phyloP scores from a whole-genome alignment of 345 rosid species.

The Carallia pectinifolia region DNA sequence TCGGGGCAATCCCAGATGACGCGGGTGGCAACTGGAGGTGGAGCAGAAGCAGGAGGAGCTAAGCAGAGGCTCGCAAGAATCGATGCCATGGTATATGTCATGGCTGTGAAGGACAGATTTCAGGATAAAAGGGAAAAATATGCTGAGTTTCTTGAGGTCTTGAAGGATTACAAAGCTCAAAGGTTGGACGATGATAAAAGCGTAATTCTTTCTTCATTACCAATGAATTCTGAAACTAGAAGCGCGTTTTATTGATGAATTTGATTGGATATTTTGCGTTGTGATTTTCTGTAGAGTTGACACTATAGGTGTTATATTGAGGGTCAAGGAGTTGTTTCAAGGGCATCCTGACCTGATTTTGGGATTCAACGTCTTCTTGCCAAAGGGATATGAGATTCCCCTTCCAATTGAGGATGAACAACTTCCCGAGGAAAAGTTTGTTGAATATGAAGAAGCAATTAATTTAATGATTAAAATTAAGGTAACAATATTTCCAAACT shows the following conservation, averaged over 20 bases:
- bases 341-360: slow-evolving; percentile 39
- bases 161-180: slow-evolving; percentile 42
- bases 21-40: slow-evolving; percentile 34
- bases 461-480: slow-evolving; percentile 38
- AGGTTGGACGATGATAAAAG: slow-evolving; percentile 19
- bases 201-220: neutral
- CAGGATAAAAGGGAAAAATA: slow-evolving; percentile 34
- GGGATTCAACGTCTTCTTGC: slow-evolving; percentile 40
- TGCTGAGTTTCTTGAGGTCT: slow-evolving; percentile 36
- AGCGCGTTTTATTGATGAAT: neutral
- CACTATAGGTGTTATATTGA: slow-evolving; percentile 35
- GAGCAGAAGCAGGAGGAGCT: slow-evolving; percentile 37
- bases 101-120: slow-evolving; percentile 76
- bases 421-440: slow-evolving; percentile 33
- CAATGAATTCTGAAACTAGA: neutral
- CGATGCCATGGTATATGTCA: slow-evolving; percentile 91
- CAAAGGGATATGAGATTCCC: slow-evolving; percentile 37
- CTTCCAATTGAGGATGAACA: slow-evolving; percentile 34
- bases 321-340: slow-evolving; percentile 38
- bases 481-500: slow-evolving; percentile 16
- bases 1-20: slow-evolving; percentile 52
- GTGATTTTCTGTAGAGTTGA: slow-evolving; percentile 25
- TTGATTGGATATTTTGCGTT: neutral
- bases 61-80: slow-evolving; percentile 79
- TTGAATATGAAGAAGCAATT: slow-evolving; percentile 40